phyloP scores from a whole-genome alignment of 306 rosid species.

The Vachellia collinsii region DNA sequence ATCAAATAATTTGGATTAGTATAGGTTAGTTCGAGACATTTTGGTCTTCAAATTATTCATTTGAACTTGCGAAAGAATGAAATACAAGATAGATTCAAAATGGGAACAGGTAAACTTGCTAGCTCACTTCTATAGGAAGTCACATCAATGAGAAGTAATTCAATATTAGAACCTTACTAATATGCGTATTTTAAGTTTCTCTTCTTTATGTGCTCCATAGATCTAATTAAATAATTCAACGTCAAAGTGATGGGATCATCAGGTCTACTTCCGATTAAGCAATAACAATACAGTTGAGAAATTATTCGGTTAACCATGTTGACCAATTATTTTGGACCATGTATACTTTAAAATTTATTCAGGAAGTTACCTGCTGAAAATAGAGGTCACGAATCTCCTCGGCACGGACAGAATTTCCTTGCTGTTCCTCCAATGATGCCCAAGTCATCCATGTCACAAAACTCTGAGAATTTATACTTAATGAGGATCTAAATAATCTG shows the following conservation, averaged over 20 bases:
- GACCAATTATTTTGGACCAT: neutral
- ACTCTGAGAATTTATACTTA: constrained; percentile 89
- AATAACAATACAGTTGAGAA: neutral
- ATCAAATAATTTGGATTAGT: neutral
- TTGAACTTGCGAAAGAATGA: neutral
- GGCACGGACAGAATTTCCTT: constrained; percentile 88
- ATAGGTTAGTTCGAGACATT: neutral
- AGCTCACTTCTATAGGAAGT: neutral
- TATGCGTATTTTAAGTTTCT: neutral
- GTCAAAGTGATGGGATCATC: neutral
- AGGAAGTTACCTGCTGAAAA: constrained; percentile 77
- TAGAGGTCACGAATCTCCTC: constrained; percentile 92
- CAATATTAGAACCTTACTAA: neutral
- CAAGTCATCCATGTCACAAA: constrained; percentile 98
- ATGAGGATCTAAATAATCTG: constrained; percentile 82
- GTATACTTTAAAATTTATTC: neutral
- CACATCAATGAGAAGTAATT: constrained; percentile 3
- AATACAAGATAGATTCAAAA: neutral
- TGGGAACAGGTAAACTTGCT: neutral
- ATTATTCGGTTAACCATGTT: neutral
- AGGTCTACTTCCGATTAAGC: neutral
- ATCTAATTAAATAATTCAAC: constrained; percentile 6
- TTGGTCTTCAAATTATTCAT: neutral
- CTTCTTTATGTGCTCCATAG: neutral
- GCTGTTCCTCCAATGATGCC: constrained; percentile 92